A percentile compares a stretch with the other conserved stretches of the same genome.
phyloP scores from a whole-genome alignment of 352 stramenopile species.

The Poterioochromonas sp. region DNA sequence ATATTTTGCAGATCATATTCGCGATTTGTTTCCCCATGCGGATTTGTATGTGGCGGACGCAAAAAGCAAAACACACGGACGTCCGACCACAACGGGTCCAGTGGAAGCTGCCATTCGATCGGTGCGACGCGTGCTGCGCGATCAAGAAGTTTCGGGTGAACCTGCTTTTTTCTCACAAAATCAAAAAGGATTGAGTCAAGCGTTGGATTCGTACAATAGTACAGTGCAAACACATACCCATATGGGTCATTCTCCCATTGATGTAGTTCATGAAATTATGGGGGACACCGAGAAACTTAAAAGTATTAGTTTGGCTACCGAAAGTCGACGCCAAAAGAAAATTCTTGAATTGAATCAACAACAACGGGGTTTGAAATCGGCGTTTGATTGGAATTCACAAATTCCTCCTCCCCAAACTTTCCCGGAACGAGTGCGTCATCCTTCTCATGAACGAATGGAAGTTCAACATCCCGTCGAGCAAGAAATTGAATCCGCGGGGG shows the following conservation, averaged over 20 bases:
- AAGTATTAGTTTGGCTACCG: slow-evolving; percentile 30
- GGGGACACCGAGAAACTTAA: slow-evolving; percentile 29
- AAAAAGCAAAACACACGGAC: slow-evolving; percentile 27
- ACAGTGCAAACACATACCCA: slow-evolving; percentile 18
- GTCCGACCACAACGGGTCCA: slow-evolving; percentile 19
- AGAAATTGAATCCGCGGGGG: slow-evolving; percentile 29
- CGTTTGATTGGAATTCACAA: slow-evolving; percentile 31
- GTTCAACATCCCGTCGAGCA: slow-evolving; percentile 29
- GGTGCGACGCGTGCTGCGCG: slow-evolving; percentile 11
- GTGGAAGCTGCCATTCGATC: slow-evolving; percentile 26
- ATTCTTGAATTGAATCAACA: slow-evolving; percentile 32
- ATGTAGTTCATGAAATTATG: slow-evolving; percentile 31
- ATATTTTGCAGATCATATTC: slow-evolving; percentile 24
- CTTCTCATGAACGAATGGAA: slow-evolving; percentile 30
- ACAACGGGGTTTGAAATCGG: slow-evolving; percentile 29
- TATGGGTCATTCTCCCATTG: slow-evolving; percentile 11
- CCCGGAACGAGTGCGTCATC: slow-evolving; percentile 27
- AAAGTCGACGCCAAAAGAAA: slow-evolving; percentile 30
- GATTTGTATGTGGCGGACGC: not conserved
- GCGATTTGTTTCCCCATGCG: slow-evolving; percentile 16
- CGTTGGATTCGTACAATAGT: slow-evolving; percentile 27
- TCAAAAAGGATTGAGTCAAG: slow-evolving; percentile 23
- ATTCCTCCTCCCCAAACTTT: slow-evolving; percentile 30
- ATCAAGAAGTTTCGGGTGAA: slow-evolving; percentile 21
- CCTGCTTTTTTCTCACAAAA: slow-evolving; percentile 13